Conservation (phyloP, 345 rosid species). For the Euphorbia pulcherrima region DNA sequence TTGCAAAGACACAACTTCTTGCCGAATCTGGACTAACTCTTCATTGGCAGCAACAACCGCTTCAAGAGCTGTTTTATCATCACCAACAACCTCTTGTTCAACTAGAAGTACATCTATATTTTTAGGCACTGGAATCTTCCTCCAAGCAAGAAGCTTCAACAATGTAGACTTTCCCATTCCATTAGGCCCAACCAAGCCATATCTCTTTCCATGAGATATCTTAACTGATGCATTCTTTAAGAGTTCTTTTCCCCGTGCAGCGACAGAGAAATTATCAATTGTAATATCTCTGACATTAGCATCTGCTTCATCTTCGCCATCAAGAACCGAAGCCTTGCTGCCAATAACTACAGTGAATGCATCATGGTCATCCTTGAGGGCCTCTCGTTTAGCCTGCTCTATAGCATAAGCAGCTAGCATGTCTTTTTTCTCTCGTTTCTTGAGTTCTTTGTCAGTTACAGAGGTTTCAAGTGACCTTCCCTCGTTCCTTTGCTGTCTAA, state of each 20-base stretch:
- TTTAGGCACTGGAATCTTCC: slow-evolving; percentile 93
- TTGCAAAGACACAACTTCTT: slow-evolving; percentile 62
- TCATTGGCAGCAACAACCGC: slow-evolving; percentile 95
- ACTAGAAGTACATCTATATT: slow-evolving; percentile 94
- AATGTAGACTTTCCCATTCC: slow-evolving; percentile 96
- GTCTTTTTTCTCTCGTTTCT: slow-evolving; percentile 80
- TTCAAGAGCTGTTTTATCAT: slow-evolving; percentile 71
- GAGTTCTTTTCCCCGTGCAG: slow-evolving; percentile 93
- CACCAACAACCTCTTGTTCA: slow-evolving; percentile 92
- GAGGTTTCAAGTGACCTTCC: slow-evolving; percentile 48
- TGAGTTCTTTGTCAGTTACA: slow-evolving; percentile 66
- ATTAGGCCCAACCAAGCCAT: slow-evolving; percentile 94
- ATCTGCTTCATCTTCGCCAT: slow-evolving; percentile 78
- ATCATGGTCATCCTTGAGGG: slow-evolving; percentile 85
- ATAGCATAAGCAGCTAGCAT: slow-evolving; percentile 46
- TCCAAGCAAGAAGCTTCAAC: slow-evolving; percentile 92
- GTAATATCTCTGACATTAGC: slow-evolving; percentile 90
- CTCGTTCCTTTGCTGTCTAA: slow-evolving; percentile 50
- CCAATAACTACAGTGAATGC: slow-evolving; percentile 96
- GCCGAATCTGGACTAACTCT: slow-evolving; percentile 61
- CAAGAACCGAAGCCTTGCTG: slow-evolving; percentile 76
- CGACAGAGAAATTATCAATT: slow-evolving; percentile 78
- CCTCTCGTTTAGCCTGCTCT: slow-evolving; percentile 67
- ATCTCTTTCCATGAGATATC: slow-evolving; percentile 93
- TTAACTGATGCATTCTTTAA: slow-evolving; percentile 76